A percentile compares a stretch with the other conserved stretches of the same genome.
Evolutionary conservation across 805 yeast genomes (phyloP).

Genomic region (Cyberlindnera xylosilytica): DNA sequence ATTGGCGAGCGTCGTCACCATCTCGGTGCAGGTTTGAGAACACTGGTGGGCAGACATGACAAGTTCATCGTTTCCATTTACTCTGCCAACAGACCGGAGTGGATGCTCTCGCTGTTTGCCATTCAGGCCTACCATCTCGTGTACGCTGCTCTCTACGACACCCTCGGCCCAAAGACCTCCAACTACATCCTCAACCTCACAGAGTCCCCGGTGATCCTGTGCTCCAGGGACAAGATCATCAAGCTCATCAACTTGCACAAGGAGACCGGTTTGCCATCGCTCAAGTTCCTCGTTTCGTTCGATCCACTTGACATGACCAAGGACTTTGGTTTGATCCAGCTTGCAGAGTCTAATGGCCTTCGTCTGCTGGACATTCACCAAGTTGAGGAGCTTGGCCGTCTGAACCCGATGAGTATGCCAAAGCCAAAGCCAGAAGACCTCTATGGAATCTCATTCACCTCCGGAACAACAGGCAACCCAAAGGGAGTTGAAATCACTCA

Average conservation of each 20-base stretch:
- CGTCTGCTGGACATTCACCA: slow-evolving; percentile 36
- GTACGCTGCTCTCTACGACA: slow-evolving; percentile 42
- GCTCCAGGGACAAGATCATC: slow-evolving; percentile 43
- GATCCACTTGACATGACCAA: slow-evolving; percentile 35
- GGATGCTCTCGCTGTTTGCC: slow-evolving; percentile 59
- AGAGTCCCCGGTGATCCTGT: slow-evolving; percentile 48
- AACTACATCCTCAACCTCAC: slow-evolving; percentile 49
- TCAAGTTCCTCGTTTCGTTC: slow-evolving; percentile 47
- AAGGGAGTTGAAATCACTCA: slow-evolving; percentile 57
- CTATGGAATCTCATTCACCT: slow-evolving; percentile 58
- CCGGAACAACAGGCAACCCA: slow-evolving; percentile 66
- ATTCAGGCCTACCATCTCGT: slow-evolving; percentile 45
- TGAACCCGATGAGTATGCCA: slow-evolving; percentile 32
- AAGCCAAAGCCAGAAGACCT: slow-evolving; percentile 37
- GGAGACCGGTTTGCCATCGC: slow-evolving; percentile 23
- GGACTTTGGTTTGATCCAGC: slow-evolving; percentile 22
- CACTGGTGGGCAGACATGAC: slow-evolving; percentile 17
- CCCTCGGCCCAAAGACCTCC: slow-evolving; percentile 48
- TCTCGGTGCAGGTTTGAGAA: slow-evolving; percentile 43
- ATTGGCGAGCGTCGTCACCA: slow-evolving; percentile 29
- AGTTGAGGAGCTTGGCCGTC: slow-evolving; percentile 32
- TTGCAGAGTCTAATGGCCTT: slow-evolving; percentile 23
- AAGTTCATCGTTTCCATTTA: slow-evolving; percentile 44
- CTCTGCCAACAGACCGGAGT: slow-evolving; percentile 49
- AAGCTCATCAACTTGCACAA: slow-evolving; percentile 39